Base-by-base conservation (phyloP, 2,329 filamentous ascomycete genomes). In the Cadophora gregata region DNA sequence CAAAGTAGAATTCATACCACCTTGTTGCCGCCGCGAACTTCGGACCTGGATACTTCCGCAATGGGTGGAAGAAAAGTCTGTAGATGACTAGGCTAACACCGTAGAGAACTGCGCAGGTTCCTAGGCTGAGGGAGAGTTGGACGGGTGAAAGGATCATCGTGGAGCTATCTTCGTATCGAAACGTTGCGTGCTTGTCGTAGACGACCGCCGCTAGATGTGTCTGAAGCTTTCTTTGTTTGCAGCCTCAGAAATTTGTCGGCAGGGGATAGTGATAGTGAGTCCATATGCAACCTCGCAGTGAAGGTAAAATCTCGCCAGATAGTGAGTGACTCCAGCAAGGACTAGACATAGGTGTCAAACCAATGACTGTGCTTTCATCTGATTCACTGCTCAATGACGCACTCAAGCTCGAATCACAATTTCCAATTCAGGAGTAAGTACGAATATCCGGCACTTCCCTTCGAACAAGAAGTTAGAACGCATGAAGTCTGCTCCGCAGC, bases 11-110 rank as follows among this genome's bases (percentile, higher is more conserved):
- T 27, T 71, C 69, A 50, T 75, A 75, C 68, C 64, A 69, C 6
- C 59, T 45, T 4, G 73, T 75, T 25, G 73, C 71, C 3, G 76
- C 76, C 1, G 77, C 76, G 0, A 75, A 64, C 16, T 66, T 74
- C 1, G 77, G 77, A 5, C 77, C 77, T 1, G 73, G 75, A 58
- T 78, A 77, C 8, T 61, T 42, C 10, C 58, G 31, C 16, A 66
- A 29, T 24, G 64, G 64, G 27, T 66, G 64, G 31, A 66, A 62
- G 53, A 53, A 66, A 12, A 66, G 59, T 50, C 64, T 58, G 36
- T 62, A 66, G 14, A 66, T 38, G 6, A 62, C 64, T 6, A 66
- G 42, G 25, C 50, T 36, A 10, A 63, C 1, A 12, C 61, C 45
- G 21, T 65, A 65, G 4, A 61, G 31, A 9, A 29, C 25, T 3